Evolutionary conservation across 176 grass and related monocot species (phyloP), one percentile per base, ranked within the genome.

Genomic region (Thalia dealbata): DNA sequence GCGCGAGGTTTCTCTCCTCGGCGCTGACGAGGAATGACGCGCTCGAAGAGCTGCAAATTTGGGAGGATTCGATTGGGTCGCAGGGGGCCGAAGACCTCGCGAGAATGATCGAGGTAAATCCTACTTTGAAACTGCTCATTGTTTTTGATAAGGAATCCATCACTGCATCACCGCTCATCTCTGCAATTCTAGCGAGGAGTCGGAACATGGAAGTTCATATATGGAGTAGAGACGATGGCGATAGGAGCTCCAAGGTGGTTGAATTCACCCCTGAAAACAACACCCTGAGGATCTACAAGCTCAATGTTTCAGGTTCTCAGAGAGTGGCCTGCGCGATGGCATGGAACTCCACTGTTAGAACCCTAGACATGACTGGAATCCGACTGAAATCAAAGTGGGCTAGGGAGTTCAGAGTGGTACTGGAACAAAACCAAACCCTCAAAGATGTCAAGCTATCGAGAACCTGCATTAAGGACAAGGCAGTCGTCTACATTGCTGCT

Each of bases 41-140:
- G 0, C 80, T 97, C 56, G 89, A 97, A 82, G 93, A 97, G 67
- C 60, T 97, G 52, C 93, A 92, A 63, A 55, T 92, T 78, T 92
- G 87, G 89, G 89, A 97, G 52, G 89, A 97, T 61, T 90, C 87
- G 35, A 86, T 90, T 14, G 82, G 87, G 7, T 82, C 89, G 3
- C 86, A 84, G 35, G 93, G 93, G 63, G 93, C 93, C 30, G 89
- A 97, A 78, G 93, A 92, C 64, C 83, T 97, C 59, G 86, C 89
- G 64, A 86, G 85, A 73, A 86, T 90, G 89, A 92, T 97, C 69
- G 93, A 97, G 76, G 85, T 86, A 78, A 97, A 97, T 28, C 81
- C 78, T 81, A 61, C 86, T 10, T 73, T 97, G 66, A 90, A 85
- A 74, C 38, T 86, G 71, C 67, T 97, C 64, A 76, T 87, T 59